Evolutionary conservation across 495 filamentous ascomycete species (phyloP).

Genomic region (Tuber brumale): DNA sequence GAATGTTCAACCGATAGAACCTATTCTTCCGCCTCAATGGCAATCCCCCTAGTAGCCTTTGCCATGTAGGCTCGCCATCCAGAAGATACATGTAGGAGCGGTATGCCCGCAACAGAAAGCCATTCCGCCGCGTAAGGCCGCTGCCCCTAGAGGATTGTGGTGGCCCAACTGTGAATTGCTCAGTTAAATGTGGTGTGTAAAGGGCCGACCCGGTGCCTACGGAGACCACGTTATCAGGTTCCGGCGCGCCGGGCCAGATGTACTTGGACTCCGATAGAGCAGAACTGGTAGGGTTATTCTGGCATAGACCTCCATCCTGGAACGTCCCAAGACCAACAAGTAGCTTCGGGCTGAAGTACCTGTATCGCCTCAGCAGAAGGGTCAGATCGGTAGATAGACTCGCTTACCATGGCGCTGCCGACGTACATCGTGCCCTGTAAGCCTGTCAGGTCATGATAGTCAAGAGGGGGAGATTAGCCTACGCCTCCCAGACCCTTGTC

Average conservation of each 20-base stretch:
- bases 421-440: slow-evolving; percentile 29
- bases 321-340: slow-evolving; percentile 42
- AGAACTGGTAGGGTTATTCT: slow-evolving; percentile 42
- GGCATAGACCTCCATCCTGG: slow-evolving; percentile 44
- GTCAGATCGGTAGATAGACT: no score
- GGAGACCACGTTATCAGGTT: slow-evolving; percentile 41
- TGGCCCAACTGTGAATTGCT: no score
- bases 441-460: not conserved
- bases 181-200: not conserved
- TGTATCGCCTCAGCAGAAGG: not conserved
- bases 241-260: slow-evolving; percentile 37
- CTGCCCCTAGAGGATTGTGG: no score
- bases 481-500: slow-evolving; percentile 29
- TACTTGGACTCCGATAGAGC: slow-evolving; percentile 40
- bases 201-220: slow-evolving; percentile 42
- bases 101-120: slow-evolving; percentile 13
- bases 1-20: slow-evolving; percentile 7
- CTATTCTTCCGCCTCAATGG: not conserved
- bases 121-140: not conserved
- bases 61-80: slow-evolving; percentile 13
- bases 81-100: slow-evolving; percentile 11
- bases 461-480: slow-evolving; percentile 3
- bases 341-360: slow-evolving; percentile 40
- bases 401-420: slow-evolving; percentile 24
- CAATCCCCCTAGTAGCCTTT: not conserved